phyloP scores from a whole-genome alignment of 805 yeast genomes.

The Wickerhamiella brachini region DNA sequence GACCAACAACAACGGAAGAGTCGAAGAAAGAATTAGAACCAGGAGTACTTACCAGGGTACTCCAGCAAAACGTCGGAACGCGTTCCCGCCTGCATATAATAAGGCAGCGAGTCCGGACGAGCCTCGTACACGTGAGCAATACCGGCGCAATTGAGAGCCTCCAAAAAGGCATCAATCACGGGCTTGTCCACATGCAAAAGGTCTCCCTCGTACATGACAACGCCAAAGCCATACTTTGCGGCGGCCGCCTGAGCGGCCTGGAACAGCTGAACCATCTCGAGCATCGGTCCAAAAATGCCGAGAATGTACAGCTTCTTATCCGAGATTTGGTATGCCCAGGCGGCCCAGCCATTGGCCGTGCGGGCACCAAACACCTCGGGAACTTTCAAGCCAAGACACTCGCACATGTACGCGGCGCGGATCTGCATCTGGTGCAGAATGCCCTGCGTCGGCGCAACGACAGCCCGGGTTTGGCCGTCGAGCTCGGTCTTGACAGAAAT shows the following conservation, averaged over 20 bases:
- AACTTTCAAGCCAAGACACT: slow-evolving; percentile 2
- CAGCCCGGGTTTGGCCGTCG: slow-evolving; percentile 7
- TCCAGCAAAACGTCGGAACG: slow-evolving; percentile 6
- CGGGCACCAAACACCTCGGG: slow-evolving; percentile 10
- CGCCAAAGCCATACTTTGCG: slow-evolving; percentile 1
- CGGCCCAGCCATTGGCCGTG: slow-evolving; percentile 12
- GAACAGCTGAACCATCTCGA: slow-evolving; percentile 9
- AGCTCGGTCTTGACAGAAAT: slow-evolving; percentile 11
- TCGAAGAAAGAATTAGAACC: slow-evolving; percentile 3
- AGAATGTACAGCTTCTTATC: slow-evolving; percentile 7
- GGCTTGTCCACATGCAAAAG: slow-evolving; percentile 7
- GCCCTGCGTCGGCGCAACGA: slow-evolving; percentile 8
- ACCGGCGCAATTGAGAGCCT: slow-evolving; percentile 4
- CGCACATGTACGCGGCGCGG: slow-evolving; percentile 7
- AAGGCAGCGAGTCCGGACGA: slow-evolving; percentile 9
- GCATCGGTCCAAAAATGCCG: slow-evolving; percentile 10
- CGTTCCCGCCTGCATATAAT: slow-evolving; percentile 2
- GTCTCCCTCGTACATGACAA: slow-evolving; percentile 10
- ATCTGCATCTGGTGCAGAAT: slow-evolving; percentile 11
- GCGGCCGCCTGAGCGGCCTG: slow-evolving; percentile 10
- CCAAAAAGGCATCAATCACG: slow-evolving; percentile 6
- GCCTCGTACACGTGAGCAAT: slow-evolving; percentile 1
- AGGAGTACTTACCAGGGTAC: slow-evolving; percentile 11
- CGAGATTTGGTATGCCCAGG: slow-evolving; percentile 10
- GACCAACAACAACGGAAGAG: not conserved